Evolutionary conservation across 2,329 filamentous ascomycete species (phyloP), one percentile per base, ranked within the genome.

Genomic region (Dothideomycetes sp.): DNA sequence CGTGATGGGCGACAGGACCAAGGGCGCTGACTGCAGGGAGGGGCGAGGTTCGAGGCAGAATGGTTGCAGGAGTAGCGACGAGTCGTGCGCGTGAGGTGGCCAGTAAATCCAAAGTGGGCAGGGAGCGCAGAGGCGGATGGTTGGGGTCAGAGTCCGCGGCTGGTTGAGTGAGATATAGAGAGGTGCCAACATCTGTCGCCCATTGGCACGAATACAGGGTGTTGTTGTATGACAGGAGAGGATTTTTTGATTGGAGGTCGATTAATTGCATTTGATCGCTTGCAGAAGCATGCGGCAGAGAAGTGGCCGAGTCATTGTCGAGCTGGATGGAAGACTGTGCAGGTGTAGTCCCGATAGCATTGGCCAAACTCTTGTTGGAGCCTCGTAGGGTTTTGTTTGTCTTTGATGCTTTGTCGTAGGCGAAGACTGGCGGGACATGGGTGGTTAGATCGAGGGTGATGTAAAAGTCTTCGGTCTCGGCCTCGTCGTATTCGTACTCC

Each of bases 131-230:
- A n/a, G 69, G 71, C 30, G 73, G 56, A 7, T 59, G 58, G 3
- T 72, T 70, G 2, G 72, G 56, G 50, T 40, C 60, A 48, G 5
- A 55, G 45, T 31, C 59, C 45, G 30, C 53, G 48, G 45, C 69
- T 61, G 45, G 68, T 19, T 50, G 45, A 16, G 72, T 12, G 61
- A 61, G 1, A 70, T 71, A 53, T 51, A 95, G 81, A 31, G 94
- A 73, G 0, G 87, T 94, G 27, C 89, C 89, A 32, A 94, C 75
- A 44, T 86, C 81, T 45, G 84, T 77, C 9, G 77, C 74, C 89
- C 89, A 96, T 34, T 76, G 65, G 47, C 86, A 89, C 47, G 77
- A 78, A 55, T 88, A 91, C 16, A 93, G 66, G 45, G 80, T 75
- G 19, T 82, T 83, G 42, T 81, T 73, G 61, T 93, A 93, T 16